Evolutionary conservation across 164 flowering plant species (phyloP).

Genomic region (Vitis rupestris): DNA sequence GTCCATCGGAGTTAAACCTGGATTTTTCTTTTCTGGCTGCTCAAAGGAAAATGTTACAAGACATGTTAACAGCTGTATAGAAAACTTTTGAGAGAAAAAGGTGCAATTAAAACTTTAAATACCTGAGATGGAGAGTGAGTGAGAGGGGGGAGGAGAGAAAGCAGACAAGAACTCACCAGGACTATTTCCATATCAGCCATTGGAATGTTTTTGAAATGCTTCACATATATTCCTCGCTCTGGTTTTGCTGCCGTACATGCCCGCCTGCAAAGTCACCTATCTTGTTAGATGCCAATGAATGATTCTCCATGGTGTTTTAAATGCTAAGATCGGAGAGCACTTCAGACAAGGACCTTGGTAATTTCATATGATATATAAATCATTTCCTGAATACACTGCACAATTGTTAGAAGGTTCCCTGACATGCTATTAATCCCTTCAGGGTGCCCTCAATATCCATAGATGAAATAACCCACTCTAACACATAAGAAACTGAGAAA

Average conservation of each 20-base stretch:
- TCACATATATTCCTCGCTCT: constrained; percentile 79
- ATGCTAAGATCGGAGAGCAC: no score
- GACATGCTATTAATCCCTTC: no score
- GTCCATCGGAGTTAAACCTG: constrained; percentile 95
- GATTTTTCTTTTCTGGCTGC: constrained; percentile 98
- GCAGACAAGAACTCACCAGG: constrained; percentile 54
- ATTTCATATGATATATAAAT: no score
- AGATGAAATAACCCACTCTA: no score
- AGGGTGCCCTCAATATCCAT: no score
- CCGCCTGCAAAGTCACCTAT: constrained; percentile 44
- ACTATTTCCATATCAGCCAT: constrained; percentile 99
- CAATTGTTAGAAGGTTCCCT: no score
- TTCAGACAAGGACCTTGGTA: no score
- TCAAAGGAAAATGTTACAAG: constrained; percentile 5
- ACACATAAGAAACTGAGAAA: no score
- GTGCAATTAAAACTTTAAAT: neutral
- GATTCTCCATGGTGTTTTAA: neutral
- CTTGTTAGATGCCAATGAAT: no score
- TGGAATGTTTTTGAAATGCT: constrained; percentile 95
- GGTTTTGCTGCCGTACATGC: constrained; percentile 47
- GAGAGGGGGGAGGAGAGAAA: neutral
- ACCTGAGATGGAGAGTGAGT: neutral
- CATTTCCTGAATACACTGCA: no score
- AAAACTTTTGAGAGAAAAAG: neutral
- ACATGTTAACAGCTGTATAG: constrained; percentile 1